Percentiles rank a stretch among this genome's conserved stretches.
Conservation (phyloP, 306 rosid genomes). For the Glycyrrhiza uralensis region DNA sequence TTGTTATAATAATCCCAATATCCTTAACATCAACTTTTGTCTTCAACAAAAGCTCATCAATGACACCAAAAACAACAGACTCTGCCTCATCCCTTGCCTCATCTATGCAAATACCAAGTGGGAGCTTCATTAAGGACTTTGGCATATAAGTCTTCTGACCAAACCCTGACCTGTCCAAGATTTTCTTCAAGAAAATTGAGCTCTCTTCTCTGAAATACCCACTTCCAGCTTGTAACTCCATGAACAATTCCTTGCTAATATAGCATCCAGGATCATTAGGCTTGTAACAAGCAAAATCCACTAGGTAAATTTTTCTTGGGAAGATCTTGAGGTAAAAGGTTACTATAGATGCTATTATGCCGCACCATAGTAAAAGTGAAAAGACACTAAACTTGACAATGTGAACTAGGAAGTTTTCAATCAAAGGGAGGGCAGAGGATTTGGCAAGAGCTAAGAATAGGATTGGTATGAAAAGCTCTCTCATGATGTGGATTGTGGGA, state of each 20-base stretch:
- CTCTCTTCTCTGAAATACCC: slow-evolving; percentile 10
- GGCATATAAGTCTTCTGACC: slow-evolving; percentile 23
- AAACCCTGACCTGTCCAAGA: slow-evolving; percentile 16
- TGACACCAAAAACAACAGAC: slow-evolving; percentile 5
- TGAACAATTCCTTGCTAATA: slow-evolving; percentile 18
- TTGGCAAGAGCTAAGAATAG: not conserved
- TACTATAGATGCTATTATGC: not conserved
- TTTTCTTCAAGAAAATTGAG: not conserved
- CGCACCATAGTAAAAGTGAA: not conserved
- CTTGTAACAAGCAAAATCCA: slow-evolving; percentile 36
- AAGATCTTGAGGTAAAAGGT: not conserved
- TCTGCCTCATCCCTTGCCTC: slow-evolving; percentile 12
- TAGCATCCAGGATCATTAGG: not conserved
- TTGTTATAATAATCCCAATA: slow-evolving; percentile 23
- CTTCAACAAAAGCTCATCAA: slow-evolving; percentile 29
- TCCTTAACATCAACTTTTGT: slow-evolving; percentile 22
- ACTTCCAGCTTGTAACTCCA: not conserved
- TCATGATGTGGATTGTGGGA: too few species aligned
- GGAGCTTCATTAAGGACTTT: not conserved
- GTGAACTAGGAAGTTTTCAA: not conserved
- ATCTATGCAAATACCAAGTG: not conserved
- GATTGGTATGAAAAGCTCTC: not conserved
- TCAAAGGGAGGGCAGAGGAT: not conserved
- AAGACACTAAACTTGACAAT: not conserved
- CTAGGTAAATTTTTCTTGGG: slow-evolving; percentile 5